phyloP scores from a whole-genome alignment of 306 rosid genomes.

The Glycine latifolia region DNA sequence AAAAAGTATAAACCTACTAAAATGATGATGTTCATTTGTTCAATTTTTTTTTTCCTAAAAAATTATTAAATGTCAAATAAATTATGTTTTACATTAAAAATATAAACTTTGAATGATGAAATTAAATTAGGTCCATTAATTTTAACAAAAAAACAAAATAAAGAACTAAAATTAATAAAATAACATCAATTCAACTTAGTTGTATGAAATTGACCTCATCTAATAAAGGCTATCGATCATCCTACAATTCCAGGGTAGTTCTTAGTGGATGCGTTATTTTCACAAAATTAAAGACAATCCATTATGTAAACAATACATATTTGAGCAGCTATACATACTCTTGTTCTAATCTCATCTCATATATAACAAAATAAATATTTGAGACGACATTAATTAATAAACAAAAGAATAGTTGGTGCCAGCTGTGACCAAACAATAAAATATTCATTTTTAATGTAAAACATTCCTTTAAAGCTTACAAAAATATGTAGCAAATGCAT shows the following conservation, averaged over 20 bases:
- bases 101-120: not conserved
- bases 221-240: not conserved
- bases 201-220: not conserved
- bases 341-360: not conserved
- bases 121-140: not conserved
- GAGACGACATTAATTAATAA: not conserved
- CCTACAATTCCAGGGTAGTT: not conserved
- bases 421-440: not conserved
- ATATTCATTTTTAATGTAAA: not conserved
- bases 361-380: not conserved
- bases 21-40: too few species aligned
- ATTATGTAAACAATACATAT: not conserved
- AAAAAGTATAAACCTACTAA: too few species aligned
- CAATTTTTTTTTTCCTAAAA: too few species aligned
- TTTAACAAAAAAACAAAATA: not conserved
- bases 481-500: not conserved
- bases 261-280: not conserved
- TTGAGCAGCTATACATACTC: not conserved
- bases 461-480: not conserved
- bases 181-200: not conserved
- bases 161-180: not conserved
- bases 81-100: too few species aligned
- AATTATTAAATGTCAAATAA: too few species aligned
- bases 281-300: not conserved
- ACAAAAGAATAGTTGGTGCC: not conserved